Percentiles rank a stretch among this genome's conserved stretches.
Evolutionary conservation across 352 stramenopile species (phyloP).

Genomic region (Pythium sp.): DNA sequence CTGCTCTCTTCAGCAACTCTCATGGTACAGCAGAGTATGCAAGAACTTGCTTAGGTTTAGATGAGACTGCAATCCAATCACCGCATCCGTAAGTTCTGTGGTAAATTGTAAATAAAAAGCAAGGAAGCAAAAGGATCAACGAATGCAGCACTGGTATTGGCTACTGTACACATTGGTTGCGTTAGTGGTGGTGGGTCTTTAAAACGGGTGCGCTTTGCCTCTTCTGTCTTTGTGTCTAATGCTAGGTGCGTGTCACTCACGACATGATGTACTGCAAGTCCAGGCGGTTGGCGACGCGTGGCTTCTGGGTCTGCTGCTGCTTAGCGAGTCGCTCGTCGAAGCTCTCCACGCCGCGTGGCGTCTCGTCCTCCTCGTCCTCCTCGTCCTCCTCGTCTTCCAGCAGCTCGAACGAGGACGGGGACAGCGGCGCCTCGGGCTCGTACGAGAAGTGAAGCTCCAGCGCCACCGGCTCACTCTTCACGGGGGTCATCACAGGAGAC

Average conservation of each 20-base stretch:
- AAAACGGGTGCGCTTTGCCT: not conserved
- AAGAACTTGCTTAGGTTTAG: no score
- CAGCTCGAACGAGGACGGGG: conserved; percentile 12
- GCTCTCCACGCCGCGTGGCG: not conserved
- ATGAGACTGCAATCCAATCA: no score
- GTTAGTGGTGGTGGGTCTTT: not conserved
- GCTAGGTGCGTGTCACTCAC: conserved; percentile 7
- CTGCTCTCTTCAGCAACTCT: no score
- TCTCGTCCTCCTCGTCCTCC: conserved; percentile 10
- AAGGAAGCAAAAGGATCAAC: not conserved
- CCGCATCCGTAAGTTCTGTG: no score
- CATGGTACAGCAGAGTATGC: no score
- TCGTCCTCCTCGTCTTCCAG: conserved; percentile 15
- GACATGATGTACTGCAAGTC: conserved; percentile 22
- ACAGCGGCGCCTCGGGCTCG: conserved; percentile 3
- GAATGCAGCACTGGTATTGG: not conserved
- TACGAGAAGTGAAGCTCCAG: not conserved
- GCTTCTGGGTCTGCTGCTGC: not conserved
- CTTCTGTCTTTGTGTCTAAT: not conserved
- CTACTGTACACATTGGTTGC: not conserved
- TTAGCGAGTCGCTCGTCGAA: not conserved
- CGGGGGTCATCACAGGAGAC: not conserved
- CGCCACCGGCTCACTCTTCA: not conserved
- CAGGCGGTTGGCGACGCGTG: conserved; percentile 8
- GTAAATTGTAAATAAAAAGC: no score